Percentiles rank a stretch among this genome's conserved stretches.
Evolutionary conservation across 1,284 basidiomycete species (phyloP).

Genomic region (Boletus smithii): DNA sequence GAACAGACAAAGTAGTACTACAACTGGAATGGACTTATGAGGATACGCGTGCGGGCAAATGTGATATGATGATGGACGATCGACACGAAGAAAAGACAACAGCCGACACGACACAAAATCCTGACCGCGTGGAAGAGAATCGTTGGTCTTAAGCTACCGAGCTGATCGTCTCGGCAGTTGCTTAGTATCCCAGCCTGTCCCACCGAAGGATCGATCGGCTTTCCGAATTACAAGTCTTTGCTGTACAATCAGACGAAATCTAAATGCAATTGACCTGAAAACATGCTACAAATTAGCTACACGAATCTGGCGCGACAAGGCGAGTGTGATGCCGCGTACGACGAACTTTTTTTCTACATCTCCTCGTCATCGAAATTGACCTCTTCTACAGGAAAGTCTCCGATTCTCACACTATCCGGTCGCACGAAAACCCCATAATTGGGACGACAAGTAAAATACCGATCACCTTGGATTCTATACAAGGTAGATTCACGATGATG

Average conservation of each 20-base stretch:
- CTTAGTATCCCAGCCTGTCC: too few species aligned
- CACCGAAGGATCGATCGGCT: too few species aligned
- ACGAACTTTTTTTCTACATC: constrained; percentile 51
- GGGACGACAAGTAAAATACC: constrained; percentile 78
- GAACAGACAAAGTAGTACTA: too few species aligned
- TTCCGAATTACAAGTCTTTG: too few species aligned
- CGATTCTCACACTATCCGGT: constrained; percentile 78
- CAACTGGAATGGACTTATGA: too few species aligned
- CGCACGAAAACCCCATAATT: constrained; percentile 88
- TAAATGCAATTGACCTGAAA: not conserved
- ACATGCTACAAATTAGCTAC: not conserved
- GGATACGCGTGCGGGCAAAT: too few species aligned
- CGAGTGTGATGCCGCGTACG: not conserved
- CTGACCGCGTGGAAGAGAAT: too few species aligned
- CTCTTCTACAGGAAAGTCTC: constrained; percentile 85
- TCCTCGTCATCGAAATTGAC: constrained; percentile 73
- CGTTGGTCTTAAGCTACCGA: too few species aligned
- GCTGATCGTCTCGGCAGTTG: too few species aligned
- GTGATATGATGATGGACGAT: too few species aligned
- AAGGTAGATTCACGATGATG: not conserved
- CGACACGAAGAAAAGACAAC: too few species aligned
- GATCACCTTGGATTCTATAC: constrained; percentile 77
- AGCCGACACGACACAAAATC: too few species aligned
- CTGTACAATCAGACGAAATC: not conserved
- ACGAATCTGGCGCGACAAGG: not conserved